Conservation (phyloP, 768 basidiomycete genomes). For the Calocera viscosa region DNA sequence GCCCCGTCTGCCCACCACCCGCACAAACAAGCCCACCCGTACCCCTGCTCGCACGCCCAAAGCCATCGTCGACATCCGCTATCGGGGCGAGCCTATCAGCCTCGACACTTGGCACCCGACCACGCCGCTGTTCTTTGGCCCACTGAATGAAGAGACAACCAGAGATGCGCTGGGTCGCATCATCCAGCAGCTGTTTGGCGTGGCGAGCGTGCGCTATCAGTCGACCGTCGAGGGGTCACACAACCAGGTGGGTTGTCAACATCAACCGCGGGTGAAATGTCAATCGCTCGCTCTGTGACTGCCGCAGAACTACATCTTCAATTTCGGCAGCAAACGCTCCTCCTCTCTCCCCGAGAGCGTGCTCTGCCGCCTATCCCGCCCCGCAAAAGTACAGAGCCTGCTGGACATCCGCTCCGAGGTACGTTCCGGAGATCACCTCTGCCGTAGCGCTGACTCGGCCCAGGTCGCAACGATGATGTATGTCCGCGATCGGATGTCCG, state of each 20-base stretch:
- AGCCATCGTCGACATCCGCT: neutral
- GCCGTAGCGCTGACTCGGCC: neutral
- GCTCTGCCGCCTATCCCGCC: neutral
- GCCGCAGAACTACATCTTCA: conserved; percentile 1
- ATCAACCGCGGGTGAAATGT: neutral
- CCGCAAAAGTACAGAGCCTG: neutral
- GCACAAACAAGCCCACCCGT: neutral
- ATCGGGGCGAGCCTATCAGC: neutral
- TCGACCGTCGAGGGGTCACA: neutral
- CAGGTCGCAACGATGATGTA: conserved; percentile 3
- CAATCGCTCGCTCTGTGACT: neutral
- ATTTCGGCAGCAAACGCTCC: neutral
- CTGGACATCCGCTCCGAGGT: neutral
- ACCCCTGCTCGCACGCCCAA: neutral
- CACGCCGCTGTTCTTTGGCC: neutral
- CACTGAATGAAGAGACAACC: neutral
- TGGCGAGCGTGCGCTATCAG: neutral
- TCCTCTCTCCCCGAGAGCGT: neutral
- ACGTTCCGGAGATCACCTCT: neutral
- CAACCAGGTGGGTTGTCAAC: neutral
- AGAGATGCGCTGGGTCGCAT: neutral
- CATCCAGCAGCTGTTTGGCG: neutral
- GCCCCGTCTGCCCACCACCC: neutral
- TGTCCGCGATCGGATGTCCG: neutral
- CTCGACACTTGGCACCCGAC: neutral